These are phyloP conservation scores for Dimocarpus longan DNA, from an alignment of 345 rosid genomes.

Conservation along the genomic window DNA sequence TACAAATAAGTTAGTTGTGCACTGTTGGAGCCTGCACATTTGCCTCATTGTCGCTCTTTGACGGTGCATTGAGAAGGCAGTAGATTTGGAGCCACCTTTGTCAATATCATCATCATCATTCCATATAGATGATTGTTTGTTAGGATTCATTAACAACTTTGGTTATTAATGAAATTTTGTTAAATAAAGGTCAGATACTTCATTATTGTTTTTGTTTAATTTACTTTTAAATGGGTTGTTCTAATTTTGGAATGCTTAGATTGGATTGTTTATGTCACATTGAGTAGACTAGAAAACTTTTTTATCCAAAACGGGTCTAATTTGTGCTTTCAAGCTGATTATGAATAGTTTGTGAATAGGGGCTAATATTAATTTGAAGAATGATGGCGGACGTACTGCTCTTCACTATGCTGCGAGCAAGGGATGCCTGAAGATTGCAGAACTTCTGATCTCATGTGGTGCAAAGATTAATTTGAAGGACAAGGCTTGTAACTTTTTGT, in stretches of 20 bases:
- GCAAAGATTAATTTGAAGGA: conserved; percentile 73
- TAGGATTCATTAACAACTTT: no score
- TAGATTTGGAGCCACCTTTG: no score
- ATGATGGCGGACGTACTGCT: conserved; percentile 81
- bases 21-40: conserved; percentile 25
- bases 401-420: conserved; percentile 98
- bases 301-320: no score
- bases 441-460: conserved; percentile 59
- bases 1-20: no score
- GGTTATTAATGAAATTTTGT: conserved; percentile 55
- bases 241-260: not conserved
- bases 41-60: not conserved
- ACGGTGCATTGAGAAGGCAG: not conserved
- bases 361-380: conserved; percentile 73
- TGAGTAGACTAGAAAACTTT: no score
- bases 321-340: not conserved
- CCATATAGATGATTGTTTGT: no score
- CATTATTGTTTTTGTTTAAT: not conserved
- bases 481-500: conserved; percentile 52
- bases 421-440: conserved; percentile 72
- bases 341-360: conserved; percentile 43
- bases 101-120: no score
- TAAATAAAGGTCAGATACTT: conserved; percentile 51
- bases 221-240: not conserved
- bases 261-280: not conserved